phyloP scores from a whole-genome alignment of 2,329 filamentous ascomycete species.

The Fusarium setosum region DNA sequence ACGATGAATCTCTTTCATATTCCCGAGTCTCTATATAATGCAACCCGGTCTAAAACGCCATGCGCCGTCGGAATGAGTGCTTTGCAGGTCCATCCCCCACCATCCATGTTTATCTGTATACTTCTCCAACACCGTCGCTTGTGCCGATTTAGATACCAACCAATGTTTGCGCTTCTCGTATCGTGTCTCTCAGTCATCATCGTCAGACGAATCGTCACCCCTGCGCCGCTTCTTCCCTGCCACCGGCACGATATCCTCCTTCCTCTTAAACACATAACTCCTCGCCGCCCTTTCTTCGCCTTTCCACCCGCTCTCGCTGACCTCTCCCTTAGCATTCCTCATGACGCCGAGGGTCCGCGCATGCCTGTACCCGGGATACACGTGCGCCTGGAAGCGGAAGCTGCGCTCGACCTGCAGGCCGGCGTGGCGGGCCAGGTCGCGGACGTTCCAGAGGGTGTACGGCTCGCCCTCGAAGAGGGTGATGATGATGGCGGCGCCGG shows the following conservation, averaged over 20 bases:
- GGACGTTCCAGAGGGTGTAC: slow-evolving; percentile 95
- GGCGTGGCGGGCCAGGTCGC: slow-evolving; percentile 83
- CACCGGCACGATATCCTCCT: slow-evolving; percentile 58
- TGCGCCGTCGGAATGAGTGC: slow-evolving; percentile 14
- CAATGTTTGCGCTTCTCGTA: not conserved
- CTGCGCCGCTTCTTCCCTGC: slow-evolving; percentile 45
- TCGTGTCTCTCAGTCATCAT: slow-evolving; percentile 39
- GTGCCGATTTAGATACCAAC: not conserved
- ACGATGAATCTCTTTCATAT: not conserved
- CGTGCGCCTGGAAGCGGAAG: slow-evolving; percentile 73
- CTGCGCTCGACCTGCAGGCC: slow-evolving; percentile 77
- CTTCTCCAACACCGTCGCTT: not conserved
- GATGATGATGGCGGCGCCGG: slow-evolving; percentile 75
- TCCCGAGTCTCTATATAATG: not conserved
- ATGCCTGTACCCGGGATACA: slow-evolving; percentile 81
- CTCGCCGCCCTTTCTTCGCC: slow-evolving; percentile 59
- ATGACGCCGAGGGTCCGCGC: slow-evolving; percentile 78
- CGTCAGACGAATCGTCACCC: slow-evolving; percentile 48
- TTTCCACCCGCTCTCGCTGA: slow-evolving; percentile 54
- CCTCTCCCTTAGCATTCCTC: slow-evolving; percentile 57
- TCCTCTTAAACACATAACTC: slow-evolving; percentile 72
- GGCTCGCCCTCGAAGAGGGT: slow-evolving; percentile 94
- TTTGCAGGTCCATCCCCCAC: not conserved
- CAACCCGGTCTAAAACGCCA: slow-evolving; percentile 7
- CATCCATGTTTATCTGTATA: not conserved